These are phyloP conservation scores for Orychophragmus violaceus DNA, from an alignment of 345 rosid genomes.

Conservation along the genomic window DNA sequence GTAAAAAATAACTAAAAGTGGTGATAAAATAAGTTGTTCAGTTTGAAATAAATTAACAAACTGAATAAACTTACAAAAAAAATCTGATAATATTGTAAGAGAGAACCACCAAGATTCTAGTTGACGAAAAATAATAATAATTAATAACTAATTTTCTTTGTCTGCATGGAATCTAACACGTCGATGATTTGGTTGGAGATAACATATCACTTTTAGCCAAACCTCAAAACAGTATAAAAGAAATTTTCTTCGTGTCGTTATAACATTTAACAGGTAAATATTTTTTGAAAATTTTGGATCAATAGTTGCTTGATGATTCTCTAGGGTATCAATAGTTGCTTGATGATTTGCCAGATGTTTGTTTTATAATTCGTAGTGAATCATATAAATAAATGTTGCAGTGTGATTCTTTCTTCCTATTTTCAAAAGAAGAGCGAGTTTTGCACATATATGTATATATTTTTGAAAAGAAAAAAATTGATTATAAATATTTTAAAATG, in stretches of 20 bases:
- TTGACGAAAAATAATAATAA: neutral
- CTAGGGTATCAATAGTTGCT: neutral
- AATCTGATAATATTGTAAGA: conserved; percentile 9
- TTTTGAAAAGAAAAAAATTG: neutral
- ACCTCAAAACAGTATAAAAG: neutral
- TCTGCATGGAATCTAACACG: conserved; percentile 29
- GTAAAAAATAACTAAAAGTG: neutral
- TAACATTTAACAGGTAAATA: neutral
- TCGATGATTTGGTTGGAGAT: conserved; percentile 17
- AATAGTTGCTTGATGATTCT: neutral
- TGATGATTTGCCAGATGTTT: neutral
- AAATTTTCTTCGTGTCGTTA: neutral
- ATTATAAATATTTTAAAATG: neutral
- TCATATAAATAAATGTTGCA: neutral
- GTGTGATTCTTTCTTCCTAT: neutral
- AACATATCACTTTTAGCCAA: conserved; percentile 16
- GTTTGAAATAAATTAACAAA: neutral
- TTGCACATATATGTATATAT: neutral
- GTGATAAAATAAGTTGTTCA: neutral
- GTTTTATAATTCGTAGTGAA: neutral
- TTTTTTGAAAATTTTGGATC: neutral
- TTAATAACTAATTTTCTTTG: neutral
- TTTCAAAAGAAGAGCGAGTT: too few relatives aligned
- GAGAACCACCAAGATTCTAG: conserved; percentile 14
- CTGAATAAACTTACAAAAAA: neutral